Percentiles rank a stretch among this genome's conserved stretches.
Evolutionary conservation across 805 yeast genomes (phyloP).

Genomic region (Kazachstania martiniae): DNA sequence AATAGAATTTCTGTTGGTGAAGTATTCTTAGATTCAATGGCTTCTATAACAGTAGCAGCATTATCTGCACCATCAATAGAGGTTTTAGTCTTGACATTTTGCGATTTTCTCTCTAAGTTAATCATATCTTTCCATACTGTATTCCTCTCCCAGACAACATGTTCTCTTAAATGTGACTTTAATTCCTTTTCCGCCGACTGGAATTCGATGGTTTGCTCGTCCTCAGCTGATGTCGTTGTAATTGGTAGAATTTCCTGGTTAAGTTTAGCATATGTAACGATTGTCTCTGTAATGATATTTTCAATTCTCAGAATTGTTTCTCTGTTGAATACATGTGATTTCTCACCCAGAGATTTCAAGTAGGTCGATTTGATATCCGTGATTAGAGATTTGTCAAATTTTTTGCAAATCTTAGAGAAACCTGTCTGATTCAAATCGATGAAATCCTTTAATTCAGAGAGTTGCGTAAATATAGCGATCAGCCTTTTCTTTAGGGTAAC

Average conservation of each 20-base stretch:
- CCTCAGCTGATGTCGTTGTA: neutral
- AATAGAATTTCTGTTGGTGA: neutral
- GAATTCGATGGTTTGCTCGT: constrained; percentile 1
- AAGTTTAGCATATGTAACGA: constrained; percentile 44
- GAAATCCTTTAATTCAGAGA: constrained; percentile 75
- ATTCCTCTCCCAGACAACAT: constrained; percentile 93
- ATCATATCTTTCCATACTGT: constrained; percentile 97
- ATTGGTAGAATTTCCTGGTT: neutral
- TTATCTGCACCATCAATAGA: neutral
- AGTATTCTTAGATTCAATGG: neutral
- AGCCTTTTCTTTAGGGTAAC: constrained; percentile 60
- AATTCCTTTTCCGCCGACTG: constrained; percentile 38
- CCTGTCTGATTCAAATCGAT: constrained; percentile 82
- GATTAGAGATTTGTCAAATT: constrained; percentile 76
- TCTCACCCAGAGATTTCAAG: constrained; percentile 35
- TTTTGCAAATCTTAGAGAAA: constrained; percentile 79
- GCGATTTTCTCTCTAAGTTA: constrained; percentile 77
- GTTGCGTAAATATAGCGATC: constrained; percentile 53
- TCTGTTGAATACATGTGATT: constrained; percentile 45
- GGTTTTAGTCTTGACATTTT: constrained; percentile 47
- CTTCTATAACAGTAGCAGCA: neutral
- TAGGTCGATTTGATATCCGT: constrained; percentile 51
- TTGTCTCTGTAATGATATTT: constrained; percentile 40
- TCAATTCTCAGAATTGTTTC: constrained; percentile 41
- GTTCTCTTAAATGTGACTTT: constrained; percentile 62